Base-by-base conservation (phyloP, 2,329 filamentous ascomycete genomes). In the Dothideomycetes sp. region DNA sequence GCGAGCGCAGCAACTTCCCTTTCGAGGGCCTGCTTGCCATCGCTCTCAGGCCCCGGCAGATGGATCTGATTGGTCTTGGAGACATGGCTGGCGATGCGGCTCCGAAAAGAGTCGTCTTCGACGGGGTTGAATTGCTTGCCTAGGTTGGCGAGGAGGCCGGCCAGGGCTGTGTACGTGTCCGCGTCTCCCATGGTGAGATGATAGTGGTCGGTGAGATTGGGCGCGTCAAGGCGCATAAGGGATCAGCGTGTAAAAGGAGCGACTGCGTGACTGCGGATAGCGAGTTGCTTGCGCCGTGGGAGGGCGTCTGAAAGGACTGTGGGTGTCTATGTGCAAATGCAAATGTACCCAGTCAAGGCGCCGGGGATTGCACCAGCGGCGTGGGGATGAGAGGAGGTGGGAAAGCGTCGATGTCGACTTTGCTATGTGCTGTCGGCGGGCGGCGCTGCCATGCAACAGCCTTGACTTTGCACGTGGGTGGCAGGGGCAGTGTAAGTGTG, bases 21-120 rank as follows among this genome's bases (percentile, higher is more conserved):
- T 64, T 96, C 87, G 45, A 96, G 75, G 22, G 73, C 73, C 49
- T 75, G 71, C 65, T 96, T 96, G 49, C 81, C 81, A 27, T 76
- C 63, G 33, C 75, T 81, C 43, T 86, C 74, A 42, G 76, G 72
- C 43, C 91, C 91, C 11, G 89, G 88, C 17, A 96, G 72, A 46
- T 72, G 73, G 55, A 89, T 70, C 49, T 73, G 67, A 46, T 65
- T 63, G 24, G 61, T 53, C 47, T 69, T 66, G 38, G 60, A 55
- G 49, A 70, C 70, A 63, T 78, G 76, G 32, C 62, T 57, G 36
- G 62, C 62, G 41, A 65, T 58, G 34, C 63, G 58, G 38, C 62
- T 62, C 33, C 58, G 55, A 50, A 69, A 68, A 14, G 63, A 63
- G 45, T 57, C 52, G 46, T 68, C 60, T 47, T 60, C 54, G 36